phyloP scores from a whole-genome alignment of 2,329 filamentous ascomycete genomes.

The Beauveria pseudobassiana region DNA sequence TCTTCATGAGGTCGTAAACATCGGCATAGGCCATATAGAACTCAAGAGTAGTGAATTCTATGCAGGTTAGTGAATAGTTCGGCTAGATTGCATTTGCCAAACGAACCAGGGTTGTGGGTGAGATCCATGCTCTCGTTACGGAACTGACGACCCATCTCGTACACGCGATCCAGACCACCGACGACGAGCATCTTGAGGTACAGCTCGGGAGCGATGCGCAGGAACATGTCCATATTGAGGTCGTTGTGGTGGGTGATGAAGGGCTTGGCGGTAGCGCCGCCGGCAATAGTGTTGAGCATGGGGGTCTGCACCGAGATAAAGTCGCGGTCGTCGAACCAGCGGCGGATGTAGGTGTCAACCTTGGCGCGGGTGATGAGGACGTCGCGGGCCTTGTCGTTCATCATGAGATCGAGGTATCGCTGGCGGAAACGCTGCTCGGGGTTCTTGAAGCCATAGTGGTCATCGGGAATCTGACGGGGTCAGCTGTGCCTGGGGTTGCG shows the following conservation, averaged over 20 bases:
- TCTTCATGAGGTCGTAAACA: conserved; percentile 71
- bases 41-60: conserved; percentile 94
- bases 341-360: conserved; percentile 82
- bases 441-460: conserved; percentile 93
- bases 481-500: neutral
- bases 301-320: conserved; percentile 96
- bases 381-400: conserved; percentile 82
- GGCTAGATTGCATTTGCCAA: neutral
- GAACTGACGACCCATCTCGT: conserved; percentile 94
- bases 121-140: conserved; percentile 68
- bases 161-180: conserved; percentile 88
- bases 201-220: conserved; percentile 90
- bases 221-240: conserved; percentile 85
- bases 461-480: conserved; percentile 51
- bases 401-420: conserved; percentile 91
- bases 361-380: conserved; percentile 79
- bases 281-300: conserved; percentile 94
- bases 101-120: conserved; percentile 70
- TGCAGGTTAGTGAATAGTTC: conserved; percentile 6
- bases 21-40: conserved; percentile 95
- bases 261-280: conserved; percentile 86
- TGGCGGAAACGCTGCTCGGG: conserved; percentile 89
- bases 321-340: conserved; percentile 78
- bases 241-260: conserved; percentile 97
- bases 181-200: conserved; percentile 96